These are phyloP conservation scores for Strobilomyces echinocephalus DNA, from an alignment of 768 basidiomycete genomes.

Conservation along the genomic window DNA sequence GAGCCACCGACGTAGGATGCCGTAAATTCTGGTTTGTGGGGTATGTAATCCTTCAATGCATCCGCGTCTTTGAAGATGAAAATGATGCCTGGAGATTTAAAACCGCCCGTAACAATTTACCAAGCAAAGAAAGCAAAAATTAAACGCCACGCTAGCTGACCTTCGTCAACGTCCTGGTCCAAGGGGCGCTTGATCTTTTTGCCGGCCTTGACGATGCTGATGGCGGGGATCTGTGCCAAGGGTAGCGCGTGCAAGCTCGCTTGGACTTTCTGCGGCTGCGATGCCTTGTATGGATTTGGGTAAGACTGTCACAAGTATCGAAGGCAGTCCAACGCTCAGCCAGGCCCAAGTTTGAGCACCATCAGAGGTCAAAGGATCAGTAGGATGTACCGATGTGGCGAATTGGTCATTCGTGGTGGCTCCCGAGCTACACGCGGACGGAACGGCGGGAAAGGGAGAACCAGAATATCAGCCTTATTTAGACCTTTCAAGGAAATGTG, in stretches of 20 bases:
- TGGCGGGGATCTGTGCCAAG: conserved; percentile 18
- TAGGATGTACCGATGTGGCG: no score
- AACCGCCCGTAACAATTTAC: background rate
- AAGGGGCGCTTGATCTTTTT: conserved; percentile 14
- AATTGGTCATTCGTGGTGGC: no score
- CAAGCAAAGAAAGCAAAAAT: background rate
- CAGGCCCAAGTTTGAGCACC: no score
- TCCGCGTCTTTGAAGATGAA: conserved; percentile 20
- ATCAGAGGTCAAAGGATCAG: no score
- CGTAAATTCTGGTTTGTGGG: conserved; percentile 9
- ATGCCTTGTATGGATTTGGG: conserved; percentile 20
- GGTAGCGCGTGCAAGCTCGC: conserved; percentile 3
- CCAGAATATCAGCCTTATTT: no score
- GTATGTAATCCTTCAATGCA: conserved; percentile 8
- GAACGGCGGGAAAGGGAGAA: no score
- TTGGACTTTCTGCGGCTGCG: conserved; percentile 3
- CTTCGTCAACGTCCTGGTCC: conserved; percentile 22
- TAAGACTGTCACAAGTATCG: conserved; percentile 11
- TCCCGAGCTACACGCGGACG: no score
- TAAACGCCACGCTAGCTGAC: conserved; percentile 6
- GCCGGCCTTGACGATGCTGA: conserved; percentile 12
- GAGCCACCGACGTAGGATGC: conserved; percentile 17
- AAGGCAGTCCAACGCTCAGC: no score
- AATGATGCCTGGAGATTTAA: conserved; percentile 14
- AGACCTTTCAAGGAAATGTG: no score